These are phyloP conservation scores for Polyplosphaeria fusca DNA, from an alignment of 495 filamentous ascomycete species.

Conservation along the genomic window DNA sequence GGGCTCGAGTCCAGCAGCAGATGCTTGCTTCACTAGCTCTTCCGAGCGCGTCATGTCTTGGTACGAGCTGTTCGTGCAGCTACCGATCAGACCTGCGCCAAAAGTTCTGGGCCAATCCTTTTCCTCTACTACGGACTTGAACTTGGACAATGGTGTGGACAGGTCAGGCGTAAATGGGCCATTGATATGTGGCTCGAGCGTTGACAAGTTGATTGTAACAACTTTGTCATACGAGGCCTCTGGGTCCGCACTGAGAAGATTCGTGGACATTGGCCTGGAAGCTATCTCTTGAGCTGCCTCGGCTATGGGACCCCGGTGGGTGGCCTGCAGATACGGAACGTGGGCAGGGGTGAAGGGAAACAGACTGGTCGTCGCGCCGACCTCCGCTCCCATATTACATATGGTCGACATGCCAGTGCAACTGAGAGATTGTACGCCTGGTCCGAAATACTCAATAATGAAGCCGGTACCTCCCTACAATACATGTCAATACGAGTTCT, in stretches of 20 bases:
- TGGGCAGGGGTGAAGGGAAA: constrained; percentile 77
- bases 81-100: constrained; percentile 89
- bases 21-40: constrained; percentile 84
- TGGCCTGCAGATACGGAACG: constrained; percentile 75
- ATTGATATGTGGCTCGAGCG: constrained; percentile 94
- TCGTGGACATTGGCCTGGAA: constrained; percentile 44
- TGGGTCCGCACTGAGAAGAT: constrained; percentile 70
- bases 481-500: constrained; percentile 1
- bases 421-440: constrained; percentile 83
- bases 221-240: constrained; percentile 83
- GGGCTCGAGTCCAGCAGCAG: constrained; percentile 80
- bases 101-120: constrained; percentile 89
- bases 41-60: constrained; percentile 96
- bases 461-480: constrained; percentile 79
- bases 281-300: constrained; percentile 53
- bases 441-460: constrained; percentile 89
- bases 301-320: constrained; percentile 72
- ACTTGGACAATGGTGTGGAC: constrained; percentile 84
- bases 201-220: constrained; percentile 86
- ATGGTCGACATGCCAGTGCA: constrained; percentile 90
- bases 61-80: constrained; percentile 98
- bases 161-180: constrained; percentile 95
- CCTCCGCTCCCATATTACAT: constrained; percentile 87
- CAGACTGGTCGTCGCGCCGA: constrained; percentile 92
- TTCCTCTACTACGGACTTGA: constrained; percentile 74